Evolutionary conservation across 2,329 filamentous ascomycete genomes (phyloP).

Genomic region (Parascedosporium putredinis): DNA sequence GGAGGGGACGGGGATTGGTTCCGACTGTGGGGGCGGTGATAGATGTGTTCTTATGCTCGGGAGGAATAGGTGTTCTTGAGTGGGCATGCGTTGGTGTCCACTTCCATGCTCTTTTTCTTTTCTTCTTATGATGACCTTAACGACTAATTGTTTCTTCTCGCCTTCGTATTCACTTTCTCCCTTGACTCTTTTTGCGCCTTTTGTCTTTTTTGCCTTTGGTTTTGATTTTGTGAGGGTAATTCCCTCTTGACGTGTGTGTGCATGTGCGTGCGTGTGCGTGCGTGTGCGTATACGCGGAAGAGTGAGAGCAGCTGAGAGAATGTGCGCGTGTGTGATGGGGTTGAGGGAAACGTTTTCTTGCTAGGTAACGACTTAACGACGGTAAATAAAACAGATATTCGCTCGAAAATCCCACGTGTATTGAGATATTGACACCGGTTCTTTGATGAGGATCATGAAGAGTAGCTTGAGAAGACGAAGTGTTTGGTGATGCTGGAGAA

Average conservation of each 20-base stretch:
- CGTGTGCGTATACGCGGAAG: too few relatives aligned
- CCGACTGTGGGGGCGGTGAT: slow-evolving; percentile 8
- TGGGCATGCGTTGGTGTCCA: slow-evolving; percentile 9
- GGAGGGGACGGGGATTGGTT: not conserved
- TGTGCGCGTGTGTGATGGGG: slow-evolving; percentile 11
- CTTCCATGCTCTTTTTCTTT: slow-evolving; percentile 17
- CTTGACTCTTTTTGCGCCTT: slow-evolving; percentile 10
- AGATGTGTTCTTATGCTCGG: slow-evolving; percentile 4
- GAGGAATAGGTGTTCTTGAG: slow-evolving; percentile 1
- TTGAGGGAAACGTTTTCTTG: slow-evolving; percentile 24
- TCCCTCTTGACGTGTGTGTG: too few relatives aligned
- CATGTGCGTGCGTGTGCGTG: too few relatives aligned
- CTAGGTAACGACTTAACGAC: slow-evolving; percentile 30
- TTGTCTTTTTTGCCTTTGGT: slow-evolving; percentile 13
- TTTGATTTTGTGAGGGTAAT: slow-evolving; percentile 21
- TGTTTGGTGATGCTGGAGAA: too few relatives aligned
- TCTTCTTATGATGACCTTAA: slow-evolving; percentile 27
- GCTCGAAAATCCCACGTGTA: not conserved
- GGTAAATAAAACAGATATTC: slow-evolving; percentile 24
- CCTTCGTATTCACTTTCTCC: not conserved
- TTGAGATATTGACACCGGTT: too few relatives aligned
- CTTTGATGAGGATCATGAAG: too few relatives aligned
- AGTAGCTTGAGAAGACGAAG: too few relatives aligned
- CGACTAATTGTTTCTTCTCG: slow-evolving; percentile 16
- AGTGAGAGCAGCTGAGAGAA: too few relatives aligned